Percentiles rank a stretch among this genome's conserved stretches.
Conservation (phyloP, 2,329 filamentous ascomycete species). For the Aphanocladium album region DNA sequence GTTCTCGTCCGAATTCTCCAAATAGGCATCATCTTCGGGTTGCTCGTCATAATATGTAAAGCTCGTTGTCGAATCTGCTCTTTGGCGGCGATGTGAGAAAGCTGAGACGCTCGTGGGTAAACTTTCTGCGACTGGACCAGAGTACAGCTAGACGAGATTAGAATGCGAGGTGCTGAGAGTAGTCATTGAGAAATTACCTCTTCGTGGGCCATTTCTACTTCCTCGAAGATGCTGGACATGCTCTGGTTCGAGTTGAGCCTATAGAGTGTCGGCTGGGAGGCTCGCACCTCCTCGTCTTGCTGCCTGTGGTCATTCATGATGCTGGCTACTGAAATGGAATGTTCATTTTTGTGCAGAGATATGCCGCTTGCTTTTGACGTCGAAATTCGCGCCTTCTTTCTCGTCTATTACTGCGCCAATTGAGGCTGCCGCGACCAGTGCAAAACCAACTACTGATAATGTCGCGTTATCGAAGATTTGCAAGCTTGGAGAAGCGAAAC, state of each 20-base stretch:
- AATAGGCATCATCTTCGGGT: slow-evolving; percentile 46
- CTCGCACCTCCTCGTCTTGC: slow-evolving; percentile 1
- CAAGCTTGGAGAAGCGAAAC: not conserved
- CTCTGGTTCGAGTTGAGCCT: slow-evolving; percentile 66
- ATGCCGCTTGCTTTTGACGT: not conserved
- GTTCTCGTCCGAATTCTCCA: slow-evolving; percentile 24
- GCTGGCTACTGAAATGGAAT: not conserved
- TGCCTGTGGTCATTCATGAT: slow-evolving; percentile 3
- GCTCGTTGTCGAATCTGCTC: slow-evolving; percentile 80
- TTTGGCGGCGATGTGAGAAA: slow-evolving; percentile 76
- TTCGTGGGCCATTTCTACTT: slow-evolving; percentile 98
- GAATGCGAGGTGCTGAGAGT: not conserved
- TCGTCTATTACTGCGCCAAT: not conserved
- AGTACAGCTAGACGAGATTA: slow-evolving; percentile 57
- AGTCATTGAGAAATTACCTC: slow-evolving; percentile 53
- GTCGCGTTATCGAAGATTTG: not conserved
- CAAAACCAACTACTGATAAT: not conserved
- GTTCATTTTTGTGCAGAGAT: not conserved
- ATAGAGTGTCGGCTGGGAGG: slow-evolving; percentile 42
- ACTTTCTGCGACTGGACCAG: slow-evolving; percentile 90
- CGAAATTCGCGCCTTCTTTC: not conserved
- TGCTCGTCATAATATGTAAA: slow-evolving; percentile 85
- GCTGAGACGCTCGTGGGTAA: slow-evolving; percentile 91
- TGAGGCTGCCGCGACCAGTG: not conserved
- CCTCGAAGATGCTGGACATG: slow-evolving; percentile 76